Conservation (phyloP, 1,139 yeast genomes). For the Taphrina deformans region DNA sequence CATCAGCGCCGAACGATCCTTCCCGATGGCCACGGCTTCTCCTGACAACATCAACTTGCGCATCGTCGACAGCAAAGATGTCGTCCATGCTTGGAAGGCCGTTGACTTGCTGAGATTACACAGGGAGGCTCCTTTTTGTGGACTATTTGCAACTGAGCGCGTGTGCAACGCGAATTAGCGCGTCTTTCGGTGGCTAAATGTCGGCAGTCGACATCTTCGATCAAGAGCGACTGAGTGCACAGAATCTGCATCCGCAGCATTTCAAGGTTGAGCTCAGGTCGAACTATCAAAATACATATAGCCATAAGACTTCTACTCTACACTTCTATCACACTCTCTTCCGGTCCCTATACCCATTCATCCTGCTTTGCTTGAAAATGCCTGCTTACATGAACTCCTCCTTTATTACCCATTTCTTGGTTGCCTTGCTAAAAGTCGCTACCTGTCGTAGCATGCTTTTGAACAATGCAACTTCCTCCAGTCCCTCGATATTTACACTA, state of each 20-base stretch:
- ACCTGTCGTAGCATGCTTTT: conserved; percentile 69
- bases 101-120: too few relatives aligned
- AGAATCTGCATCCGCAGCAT: too few relatives aligned
- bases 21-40: not conserved
- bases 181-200: not conserved
- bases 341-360: too few relatives aligned
- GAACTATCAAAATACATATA: too few relatives aligned
- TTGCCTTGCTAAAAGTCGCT: conserved; percentile 56
- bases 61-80: conserved; percentile 17
- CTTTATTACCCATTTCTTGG: conserved; percentile 56
- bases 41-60: conserved; percentile 17
- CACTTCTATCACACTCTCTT: not conserved
- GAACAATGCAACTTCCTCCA: conserved; percentile 61
- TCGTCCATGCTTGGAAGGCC: too few relatives aligned
- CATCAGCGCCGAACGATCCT: not conserved
- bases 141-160: too few relatives aligned
- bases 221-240: not conserved
- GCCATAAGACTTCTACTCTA: too few relatives aligned
- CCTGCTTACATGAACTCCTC: conserved; percentile 50
- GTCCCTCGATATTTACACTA: conserved; percentile 53
- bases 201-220: not conserved
- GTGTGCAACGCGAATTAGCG: conserved; percentile 7
- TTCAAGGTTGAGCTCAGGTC: too few relatives aligned
- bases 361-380: not conserved
- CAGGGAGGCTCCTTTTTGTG: too few relatives aligned